Evolutionary conservation across 768 basidiomycete species (phyloP), one percentile per base, ranked within the genome.

Genomic region (Suillus alpinus): DNA sequence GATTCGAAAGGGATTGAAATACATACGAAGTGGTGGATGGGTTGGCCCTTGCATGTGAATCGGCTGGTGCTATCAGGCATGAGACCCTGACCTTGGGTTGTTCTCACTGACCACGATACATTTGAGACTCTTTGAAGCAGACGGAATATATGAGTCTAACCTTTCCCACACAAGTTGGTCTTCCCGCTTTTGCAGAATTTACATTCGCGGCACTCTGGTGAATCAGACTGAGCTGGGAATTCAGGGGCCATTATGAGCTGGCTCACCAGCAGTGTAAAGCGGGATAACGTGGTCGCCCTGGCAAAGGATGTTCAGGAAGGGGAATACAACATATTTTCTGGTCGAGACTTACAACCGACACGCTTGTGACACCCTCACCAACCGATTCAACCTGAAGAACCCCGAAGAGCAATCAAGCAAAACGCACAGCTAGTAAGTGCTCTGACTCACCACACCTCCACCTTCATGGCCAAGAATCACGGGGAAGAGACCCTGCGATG

Each of bases 151-250:
- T 10, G 14, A 4, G 37, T 44, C 73, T 52, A 59, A 93, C 93
- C 93, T 83, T 87, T 87, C 63, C 95, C 90, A 71, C 96, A 99
- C n/a, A 99, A 86, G 76, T 99, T 99, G 60, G 97, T 99, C 83
- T 98, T 98, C 58, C 92, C 93, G 62, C 91, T 93, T 76, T 89
- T 96, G 83, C 97, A 99, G 81, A 98, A 98, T 76, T 98, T 98
- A 81, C 97, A 99, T 77, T 99, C 90, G 40, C 85, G 85, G 71
- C 94, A 97, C 76, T 97, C 95, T 90, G 64, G 12, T 71, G 58
- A 13, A 40, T 29, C 9, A 31, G 26, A 57, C 52, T 61, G 47
- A 60, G 49, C 52, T 53, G n/a, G 2, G 18, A 49, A 10, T 51
- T 61, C 23, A 23, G 14, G 8, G 37, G 40, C 44, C 12, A 4